Percentiles rank a stretch among this genome's conserved stretches.
Conservation (phyloP, 176 grass and related monocot genomes). For the Pontederia crassipes region DNA sequence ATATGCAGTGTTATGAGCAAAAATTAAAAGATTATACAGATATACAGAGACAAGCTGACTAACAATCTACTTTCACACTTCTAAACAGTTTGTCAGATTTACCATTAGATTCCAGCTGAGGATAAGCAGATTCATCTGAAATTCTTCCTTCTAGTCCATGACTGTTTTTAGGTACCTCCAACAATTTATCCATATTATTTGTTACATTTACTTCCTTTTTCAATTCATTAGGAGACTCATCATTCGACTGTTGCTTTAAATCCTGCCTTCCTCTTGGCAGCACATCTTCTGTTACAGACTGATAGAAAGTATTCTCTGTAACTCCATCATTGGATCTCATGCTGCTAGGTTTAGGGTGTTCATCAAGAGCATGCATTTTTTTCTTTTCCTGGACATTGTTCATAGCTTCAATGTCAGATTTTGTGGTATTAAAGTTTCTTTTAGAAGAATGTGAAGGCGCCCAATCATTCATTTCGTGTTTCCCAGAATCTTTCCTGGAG, state of each 20-base stretch:
- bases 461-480: not conserved
- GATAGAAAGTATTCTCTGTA: constrained; percentile 1
- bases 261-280: not conserved
- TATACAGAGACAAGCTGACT: constrained; percentile 5
- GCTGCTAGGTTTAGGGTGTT: not conserved
- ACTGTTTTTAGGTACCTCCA: constrained; percentile 18
- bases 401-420: not conserved
- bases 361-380: not conserved
- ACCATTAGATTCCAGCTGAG: not conserved
- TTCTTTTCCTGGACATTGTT: constrained; percentile 2
- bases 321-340: constrained; percentile 8
- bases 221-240: not conserved
- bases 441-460: not conserved
- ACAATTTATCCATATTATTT: constrained; percentile 17
- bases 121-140: not conserved
- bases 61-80: constrained; percentile 9
- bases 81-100: not conserved
- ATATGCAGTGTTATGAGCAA: constrained; percentile 15
- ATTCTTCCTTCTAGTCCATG: not conserved
- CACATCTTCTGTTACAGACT: not conserved
- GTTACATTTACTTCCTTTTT: constrained; percentile 5
- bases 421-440: not conserved
- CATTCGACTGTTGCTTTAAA: not conserved
- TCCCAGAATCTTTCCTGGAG: not conserved
- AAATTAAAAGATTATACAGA: constrained; percentile 10